Conservation (phyloP, 208 protist species). For the Balamuthia mandrillaris region DNA sequence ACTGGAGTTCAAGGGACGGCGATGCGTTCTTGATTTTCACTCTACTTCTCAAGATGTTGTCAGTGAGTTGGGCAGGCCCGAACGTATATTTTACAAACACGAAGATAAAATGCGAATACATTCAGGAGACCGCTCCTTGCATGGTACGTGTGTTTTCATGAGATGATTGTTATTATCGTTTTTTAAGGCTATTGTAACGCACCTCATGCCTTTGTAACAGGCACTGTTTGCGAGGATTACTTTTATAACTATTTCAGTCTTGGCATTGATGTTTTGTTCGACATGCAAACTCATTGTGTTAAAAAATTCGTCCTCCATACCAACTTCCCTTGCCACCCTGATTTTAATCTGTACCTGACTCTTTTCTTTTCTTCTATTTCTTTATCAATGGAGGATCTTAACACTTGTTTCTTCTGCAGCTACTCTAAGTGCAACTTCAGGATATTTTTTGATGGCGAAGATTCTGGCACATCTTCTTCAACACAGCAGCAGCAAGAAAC, state of each 20-base stretch:
- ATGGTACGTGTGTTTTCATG: not conserved
- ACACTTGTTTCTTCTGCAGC: not conserved
- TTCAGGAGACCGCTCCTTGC: conserved; percentile 11
- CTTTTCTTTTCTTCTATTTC: not conserved
- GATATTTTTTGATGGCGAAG: conserved; percentile 43
- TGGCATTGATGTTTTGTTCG: conserved; percentile 76
- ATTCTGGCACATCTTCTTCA: too few relatives aligned
- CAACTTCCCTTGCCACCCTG: conserved; percentile 74
- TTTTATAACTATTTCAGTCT: conserved; percentile 80
- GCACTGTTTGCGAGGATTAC: conserved; percentile 62
- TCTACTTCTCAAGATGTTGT: conserved; percentile 66
- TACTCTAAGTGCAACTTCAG: conserved; percentile 37
- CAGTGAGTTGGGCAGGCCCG: conserved; percentile 58
- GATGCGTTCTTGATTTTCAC: conserved; percentile 57
- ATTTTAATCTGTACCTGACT: conserved; percentile 69
- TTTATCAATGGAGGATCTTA: not conserved
- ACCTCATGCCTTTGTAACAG: not conserved
- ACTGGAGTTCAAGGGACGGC: conserved; percentile 51
- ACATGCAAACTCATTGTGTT: conserved; percentile 60
- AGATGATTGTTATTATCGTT: conserved; percentile 32
- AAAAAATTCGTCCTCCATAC: conserved; percentile 79
- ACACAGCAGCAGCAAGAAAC: too few relatives aligned
- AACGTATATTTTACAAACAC: conserved; percentile 65
- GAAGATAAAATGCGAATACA: conserved; percentile 72
- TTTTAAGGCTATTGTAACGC: not conserved